Base-by-base conservation (phyloP, 306 rosid species). In the Ziziphus jujuba region DNA sequence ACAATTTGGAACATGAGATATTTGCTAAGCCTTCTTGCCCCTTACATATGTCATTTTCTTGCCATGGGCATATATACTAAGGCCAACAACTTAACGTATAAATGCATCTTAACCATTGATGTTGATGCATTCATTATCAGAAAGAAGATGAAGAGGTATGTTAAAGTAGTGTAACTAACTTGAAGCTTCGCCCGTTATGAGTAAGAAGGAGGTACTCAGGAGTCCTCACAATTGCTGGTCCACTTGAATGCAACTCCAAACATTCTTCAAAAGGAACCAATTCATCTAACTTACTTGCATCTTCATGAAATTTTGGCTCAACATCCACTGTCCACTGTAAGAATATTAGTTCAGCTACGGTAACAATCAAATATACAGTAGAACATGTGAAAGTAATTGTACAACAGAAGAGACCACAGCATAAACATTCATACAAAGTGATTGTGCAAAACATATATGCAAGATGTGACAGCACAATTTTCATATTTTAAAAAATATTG, bases 211-310 rank as follows among this genome's bases (percentile, higher is more conserved):
- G 80, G 80, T 83, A 90, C 60, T 88, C 90, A 56, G 99, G 93
- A 60, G 79, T 83, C 76, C 88, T 86, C 81, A 93, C 86, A 72
- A 93, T 87, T 40, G 82, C 69, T 35, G 77, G 76, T 0, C 83
- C 95, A 73, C 88, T 86, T 70, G 95, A 84, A 76, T 73, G 78
- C 59, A 93, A 71, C 78, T 87, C 93, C 36, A 93, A 83, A 67
- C 95, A 93, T 82, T 93, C 99, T 85, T 93, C 97, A 80, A 93
- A 93, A 56, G 96, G 97, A 76, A 90, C 88, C 84, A 90, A 72
- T 24, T 90, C 99, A 67, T 88, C 85, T 40, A 93, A 83, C 65
- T 93, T 88, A 62, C 80, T 85, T 21, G 96, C 99, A 81, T 80
- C 96, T 75, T 93, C 90, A 72, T 93, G 99, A 85, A 93, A 93